Base-by-base conservation (phyloP, 352 stramenopile genomes). In the Globisporangium paddicum region DNA sequence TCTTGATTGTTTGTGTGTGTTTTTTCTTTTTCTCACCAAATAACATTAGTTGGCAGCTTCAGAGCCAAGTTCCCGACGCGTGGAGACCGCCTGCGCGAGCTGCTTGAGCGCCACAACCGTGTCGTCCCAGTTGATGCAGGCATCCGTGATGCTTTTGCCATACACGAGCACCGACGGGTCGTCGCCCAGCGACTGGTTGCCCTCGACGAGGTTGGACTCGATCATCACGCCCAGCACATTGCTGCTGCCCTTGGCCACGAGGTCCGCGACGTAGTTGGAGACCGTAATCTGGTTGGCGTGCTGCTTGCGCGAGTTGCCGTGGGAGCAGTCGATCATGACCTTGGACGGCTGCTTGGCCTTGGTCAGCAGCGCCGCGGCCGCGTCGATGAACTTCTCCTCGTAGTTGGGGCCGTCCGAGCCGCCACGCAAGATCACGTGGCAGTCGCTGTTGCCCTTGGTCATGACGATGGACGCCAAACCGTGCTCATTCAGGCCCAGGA, bases 291-390 rank as follows among this genome's bases (percentile, higher is more conserved):
- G 87, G 68, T 96, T 96, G 60, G 82, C 86, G 77, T 91, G 80
- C 63, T 93, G 78, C 75, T 95, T 96, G 67, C 75, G 79, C 65
- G 83, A 93, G 79, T 96, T 96, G 62, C 87, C 86, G 68, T 96
- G 87, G 67, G 83, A 94, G 73, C 86, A 96, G 79, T 96, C 87
- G 30, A 96, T 72, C 87, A 96, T 96, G 46, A 96, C 64, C 62
- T 93, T 93, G 68, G 90, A 74, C 54, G 77, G 63, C 42, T 92
- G 42, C 32, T 91, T 90, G 18, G 85, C 71, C 76, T 94, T 95
- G 66, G 88, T 79, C 72, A 95, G 89, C 57, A 93, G 73, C 49
- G 63, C 69, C 37, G 82, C 88, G 10, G 77, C 79, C 47, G 82
- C 79, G 7, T 94, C 78, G 21, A 96, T 85, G 71, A 94, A 72